Evolutionary conservation across 106 monocot species (phyloP), one percentile per base, ranked within the genome.

Genomic region (Chionographis japonica): DNA sequence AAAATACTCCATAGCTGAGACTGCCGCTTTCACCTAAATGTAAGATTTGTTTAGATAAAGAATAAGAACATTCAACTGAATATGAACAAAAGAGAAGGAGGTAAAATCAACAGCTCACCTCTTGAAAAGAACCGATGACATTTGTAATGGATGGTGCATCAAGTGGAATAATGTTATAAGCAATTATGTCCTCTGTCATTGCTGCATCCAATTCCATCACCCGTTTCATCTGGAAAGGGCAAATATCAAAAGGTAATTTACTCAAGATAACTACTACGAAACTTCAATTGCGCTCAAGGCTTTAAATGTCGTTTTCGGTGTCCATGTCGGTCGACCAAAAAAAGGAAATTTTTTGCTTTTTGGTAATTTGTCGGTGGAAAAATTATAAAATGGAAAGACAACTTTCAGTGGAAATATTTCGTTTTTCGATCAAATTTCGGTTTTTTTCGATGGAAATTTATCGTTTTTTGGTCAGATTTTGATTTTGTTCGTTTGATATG

Each of bases 111-210:
- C 19, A 35, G 35, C 27, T 75, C 62, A 86, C 95, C 88, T 95
- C 95, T 3, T 84, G 71, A 66, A 92, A 82, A 61, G 70, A 73
- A 2, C 49, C 74, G 19, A 92, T 86, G 27, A 52, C 86, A 80
- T 95, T 95, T 62, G 91, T 84, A 15, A 63, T 69, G 41, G 88
- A 86, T 49, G 86, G 89, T 56, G 78, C 69, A 81, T 95, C 95
- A 65, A 95, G 51, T 40, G 95, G 95, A 74, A 95, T 84, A 66
- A 95, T 91, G 58, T 95, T 95, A 83, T 91, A 95, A 68, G 91
- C 75, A 74, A 88, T 61, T 46, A 73, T 53, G 75, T 95, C 91
- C 56, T 95, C 95, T 46, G 88, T 77, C 88, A 85, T 81, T 52
- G 85, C 88, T 15, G 94, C 91, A 91, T 95, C 94, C 12, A 81